Evolutionary conservation across 495 filamentous ascomycete genomes (phyloP).

Genomic region (Aspergillus sparsus): DNA sequence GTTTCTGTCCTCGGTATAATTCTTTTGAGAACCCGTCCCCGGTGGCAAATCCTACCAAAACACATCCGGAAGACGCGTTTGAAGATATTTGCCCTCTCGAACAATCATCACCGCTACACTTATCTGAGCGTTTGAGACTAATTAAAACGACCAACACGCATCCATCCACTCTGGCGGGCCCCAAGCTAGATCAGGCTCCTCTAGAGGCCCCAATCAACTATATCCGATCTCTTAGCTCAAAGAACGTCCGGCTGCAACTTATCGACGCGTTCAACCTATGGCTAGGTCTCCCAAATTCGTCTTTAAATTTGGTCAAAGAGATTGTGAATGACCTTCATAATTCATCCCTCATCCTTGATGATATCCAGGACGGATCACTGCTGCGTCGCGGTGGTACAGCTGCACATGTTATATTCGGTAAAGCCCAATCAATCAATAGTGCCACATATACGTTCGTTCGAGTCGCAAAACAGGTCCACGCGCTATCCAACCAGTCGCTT

Average conservation of each 20-base stretch:
- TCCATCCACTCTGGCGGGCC: no score
- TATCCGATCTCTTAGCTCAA: constrained; percentile 15
- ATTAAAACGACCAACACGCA: no score
- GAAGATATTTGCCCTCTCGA: no score
- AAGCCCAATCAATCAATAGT: constrained; percentile 48
- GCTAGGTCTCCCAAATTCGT: neutral
- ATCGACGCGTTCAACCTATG: constrained; percentile 30
- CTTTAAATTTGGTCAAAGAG: constrained; percentile 11
- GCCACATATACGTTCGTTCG: constrained; percentile 49
- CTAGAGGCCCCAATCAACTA: neutral
- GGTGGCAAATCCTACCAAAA: no score
- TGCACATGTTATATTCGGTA: constrained; percentile 34
- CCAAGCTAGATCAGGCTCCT: no score
- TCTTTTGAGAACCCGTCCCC: no score
- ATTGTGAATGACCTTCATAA: constrained; percentile 26
- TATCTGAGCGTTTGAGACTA: no score
- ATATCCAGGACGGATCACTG: constrained; percentile 37
- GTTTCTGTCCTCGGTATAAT: no score
- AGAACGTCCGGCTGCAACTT: constrained; percentile 10
- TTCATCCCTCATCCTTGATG: constrained; percentile 34
- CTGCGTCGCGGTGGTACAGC: constrained; percentile 32
- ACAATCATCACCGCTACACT: no score
- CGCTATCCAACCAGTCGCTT: neutral
- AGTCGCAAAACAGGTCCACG: constrained; percentile 25
- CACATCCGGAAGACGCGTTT: no score